Percentiles rank a stretch among this genome's conserved stretches.
These are phyloP conservation scores for Fusarium sp. DNA, from an alignment of 2,329 filamentous ascomycete genomes.

Conservation along the genomic window DNA sequence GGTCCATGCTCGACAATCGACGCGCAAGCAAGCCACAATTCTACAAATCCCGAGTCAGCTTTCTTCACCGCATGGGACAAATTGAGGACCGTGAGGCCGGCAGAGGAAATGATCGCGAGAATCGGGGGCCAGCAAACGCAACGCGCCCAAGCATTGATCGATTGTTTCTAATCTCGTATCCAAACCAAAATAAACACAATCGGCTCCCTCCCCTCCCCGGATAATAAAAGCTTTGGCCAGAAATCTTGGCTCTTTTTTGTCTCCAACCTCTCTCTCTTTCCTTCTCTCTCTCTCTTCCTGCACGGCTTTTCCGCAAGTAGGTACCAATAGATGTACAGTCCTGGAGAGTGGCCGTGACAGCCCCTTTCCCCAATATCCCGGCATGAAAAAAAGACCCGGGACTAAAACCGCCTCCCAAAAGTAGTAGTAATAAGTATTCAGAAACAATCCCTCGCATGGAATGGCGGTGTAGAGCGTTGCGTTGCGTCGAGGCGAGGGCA, in stretches of 20 bases:
- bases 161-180: slow-evolving; percentile 20
- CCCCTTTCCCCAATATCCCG: slow-evolving; percentile 2
- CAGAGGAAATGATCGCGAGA: slow-evolving; percentile 5
- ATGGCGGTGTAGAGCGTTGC: not conserved
- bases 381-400: not conserved
- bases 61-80: slow-evolving; percentile 24
- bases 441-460: not conserved
- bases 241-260: slow-evolving; percentile 14
- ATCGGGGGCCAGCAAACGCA: slow-evolving; percentile 4
- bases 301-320: slow-evolving; percentile 11
- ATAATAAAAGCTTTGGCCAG: slow-evolving; percentile 18
- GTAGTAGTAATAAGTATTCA: slow-evolving; percentile 3
- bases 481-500: slow-evolving; percentile 3
- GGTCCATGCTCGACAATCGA: slow-evolving; percentile 16
- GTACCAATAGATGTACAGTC: slow-evolving; percentile 20
- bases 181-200: slow-evolving; percentile 8
- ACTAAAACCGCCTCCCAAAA: slow-evolving; percentile 14
- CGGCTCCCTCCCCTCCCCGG: not conserved
- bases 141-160: not conserved
- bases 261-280: slow-evolving; percentile 18
- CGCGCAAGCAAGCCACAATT: slow-evolving; percentile 19
- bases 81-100: slow-evolving; percentile 18
- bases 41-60: slow-evolving; percentile 22
- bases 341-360: slow-evolving; percentile 2
- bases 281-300: slow-evolving; percentile 12